These are phyloP conservation scores for Saccharomyces hybrid DNA, from an alignment of 1,139 yeast species.

Conservation along the genomic window DNA sequence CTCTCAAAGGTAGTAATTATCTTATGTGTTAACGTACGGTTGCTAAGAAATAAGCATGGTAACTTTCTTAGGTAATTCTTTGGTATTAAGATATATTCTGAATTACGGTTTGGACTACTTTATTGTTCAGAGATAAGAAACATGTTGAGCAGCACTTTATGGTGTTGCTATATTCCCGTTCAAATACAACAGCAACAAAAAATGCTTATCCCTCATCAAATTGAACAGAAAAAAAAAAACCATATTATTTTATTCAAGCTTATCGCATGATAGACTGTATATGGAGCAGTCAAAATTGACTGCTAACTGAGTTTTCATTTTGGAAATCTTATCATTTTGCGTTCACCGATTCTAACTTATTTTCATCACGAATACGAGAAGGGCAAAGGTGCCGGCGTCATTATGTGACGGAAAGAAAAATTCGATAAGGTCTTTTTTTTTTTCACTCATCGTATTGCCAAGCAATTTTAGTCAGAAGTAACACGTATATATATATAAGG, in stretches of 20 bases:
- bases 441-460: not conserved
- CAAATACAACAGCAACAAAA: not conserved
- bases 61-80: not conserved
- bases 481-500: not conserved
- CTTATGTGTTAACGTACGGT: not conserved
- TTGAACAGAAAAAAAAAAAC: not conserved
- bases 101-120: not conserved
- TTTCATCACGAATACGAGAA: not conserved
- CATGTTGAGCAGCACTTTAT: not conserved
- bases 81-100: too few relatives aligned
- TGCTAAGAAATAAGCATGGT: not conserved
- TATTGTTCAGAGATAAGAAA: not conserved
- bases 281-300: not conserved
- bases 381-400: not conserved
- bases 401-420: not conserved
- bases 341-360: not conserved
- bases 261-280: not conserved
- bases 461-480: not conserved
- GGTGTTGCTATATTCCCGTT: not conserved
- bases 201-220: not conserved
- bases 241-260: not conserved
- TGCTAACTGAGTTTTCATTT: not conserved
- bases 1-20: not conserved
- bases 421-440: not conserved
- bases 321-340: not conserved